Evolutionary conservation across 768 basidiomycete genomes (phyloP), one percentile per base, ranked within the genome.

Genomic region (Mycena venus): DNA sequence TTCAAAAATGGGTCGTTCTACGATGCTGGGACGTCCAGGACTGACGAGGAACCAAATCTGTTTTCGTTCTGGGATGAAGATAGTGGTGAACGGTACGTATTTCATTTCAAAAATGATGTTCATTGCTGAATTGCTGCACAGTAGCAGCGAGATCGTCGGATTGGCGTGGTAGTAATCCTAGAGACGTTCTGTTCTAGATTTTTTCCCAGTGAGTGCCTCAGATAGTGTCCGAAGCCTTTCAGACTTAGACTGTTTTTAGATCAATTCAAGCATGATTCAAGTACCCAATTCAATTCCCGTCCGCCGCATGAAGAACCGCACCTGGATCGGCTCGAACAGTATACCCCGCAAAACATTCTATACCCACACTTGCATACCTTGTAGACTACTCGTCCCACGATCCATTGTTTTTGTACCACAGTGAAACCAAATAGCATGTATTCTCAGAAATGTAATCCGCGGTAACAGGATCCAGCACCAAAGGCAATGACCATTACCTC

Each of bases 31-130:
- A 19, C 73, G 17, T 23, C 38, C 27, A 31, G 32, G 15, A n/a
- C 25, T 23, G 55, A 58, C 40, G 21, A 73, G 49, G 59, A 63
- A 17, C 36, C 63, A 5, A 74, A 72, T 38, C 11, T 75, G 47
- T 63, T 78, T 11, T 77, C 77, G 9, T 76, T 78, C 66, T 79
- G 80, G 79, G 74, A 80, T 19, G 74, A 78, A 21, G 63, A 67
- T 32, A 67, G 73, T 15, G 67, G 72, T 63, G 72, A 61, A 21
- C 63, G 67, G 73, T 74, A 69, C 21, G 61, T 29, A 29, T 19
- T 32, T 42, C 5, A n/a, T 42, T 62, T 27, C 21, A 14, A 7
- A 15, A 31, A n/a, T 58, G 7, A 1, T 34, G 7, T 27, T 32
- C 9, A 29, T 15, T 56, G 7, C 51, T 49, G 6, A 64, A n/a